Evolutionary conservation across 2,329 filamentous ascomycete genomes (phyloP), one percentile per base, ranked within the genome.

Genomic region (Phialemoniopsis sp.): DNA sequence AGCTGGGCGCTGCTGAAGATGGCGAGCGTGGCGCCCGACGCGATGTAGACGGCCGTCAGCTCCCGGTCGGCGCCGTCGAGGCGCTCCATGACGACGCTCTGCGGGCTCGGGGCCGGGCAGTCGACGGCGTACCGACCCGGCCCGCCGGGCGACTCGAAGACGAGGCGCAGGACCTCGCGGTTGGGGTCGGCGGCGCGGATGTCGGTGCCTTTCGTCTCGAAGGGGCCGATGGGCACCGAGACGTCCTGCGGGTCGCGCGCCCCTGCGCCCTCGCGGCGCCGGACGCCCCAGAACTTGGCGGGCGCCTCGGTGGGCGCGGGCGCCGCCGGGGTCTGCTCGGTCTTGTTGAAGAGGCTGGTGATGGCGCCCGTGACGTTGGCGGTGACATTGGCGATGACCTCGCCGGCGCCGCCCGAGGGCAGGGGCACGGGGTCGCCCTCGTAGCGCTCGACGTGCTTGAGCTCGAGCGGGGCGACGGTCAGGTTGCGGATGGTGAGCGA

Each of bases 401-500:
- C 59, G 41, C 60, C 60, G 21, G 60, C 59, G 32, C 66, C 21
- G 21, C 21, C 21, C 21, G 21, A 26, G 21, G 21, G 67, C 16
- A 4, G 4, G 28, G 33, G 30, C 66, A 66, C 51, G 17, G 60
- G 58, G 42, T 67, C 57, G 21, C 60, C 73, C 49, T 81, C 76
- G 58, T 89, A 89, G 49, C 84, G 82, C 66, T 94, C 86, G 42
- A 91, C 70, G 43, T 57, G 61, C 59, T 81, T 82, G 51, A 96
- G 75, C 49, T 83, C 78, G 40, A 95, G 68, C n/a, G 80, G 73
- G 36, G 77, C 82, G 41, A 78, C 70, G 33, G 87, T 91, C 48
- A 95, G 68, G 61, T 96, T 96, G 53, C 90, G 88, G 53, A 96
- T 78, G 5, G 77, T 86, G 49, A 95, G 67, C 41, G 66, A 61